Evolutionary conservation across 2,329 filamentous ascomycete genomes (phyloP).

Genomic region (Talaromyces rugulosus): DNA sequence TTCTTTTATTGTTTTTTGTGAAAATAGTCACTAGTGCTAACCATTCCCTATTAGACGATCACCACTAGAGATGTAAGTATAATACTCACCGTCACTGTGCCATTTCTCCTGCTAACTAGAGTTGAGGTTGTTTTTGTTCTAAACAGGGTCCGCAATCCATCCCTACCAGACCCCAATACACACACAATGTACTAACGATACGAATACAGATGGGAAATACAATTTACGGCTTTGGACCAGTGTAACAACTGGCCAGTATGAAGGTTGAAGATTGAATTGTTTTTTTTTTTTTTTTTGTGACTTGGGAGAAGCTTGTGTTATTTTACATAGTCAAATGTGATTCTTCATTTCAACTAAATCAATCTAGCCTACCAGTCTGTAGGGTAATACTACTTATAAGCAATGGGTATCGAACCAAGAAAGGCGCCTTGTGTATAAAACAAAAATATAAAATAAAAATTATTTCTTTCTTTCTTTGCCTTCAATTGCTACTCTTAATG

Average conservation of each 20-base stretch:
- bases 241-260: neutral
- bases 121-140: constrained; percentile 12
- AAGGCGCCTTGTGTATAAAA: neutral
- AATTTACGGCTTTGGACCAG: constrained; percentile 2
- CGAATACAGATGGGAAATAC: constrained; percentile 5
- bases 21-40: neutral
- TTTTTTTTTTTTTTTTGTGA: neutral
- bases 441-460: neutral
- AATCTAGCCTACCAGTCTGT: neutral
- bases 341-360: neutral
- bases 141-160: constrained; percentile 3
- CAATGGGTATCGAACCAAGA: neutral
- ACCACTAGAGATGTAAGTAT: constrained; percentile 18
- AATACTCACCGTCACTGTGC: neutral
- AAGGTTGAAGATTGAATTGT: neutral
- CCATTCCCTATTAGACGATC: constrained; percentile 12
- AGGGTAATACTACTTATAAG: neutral
- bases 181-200: neutral
- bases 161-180: neutral
- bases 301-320: neutral
- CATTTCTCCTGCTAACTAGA: neutral
- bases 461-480: constrained; percentile 10
- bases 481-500: constrained; percentile 23
- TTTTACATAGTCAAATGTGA: neutral
- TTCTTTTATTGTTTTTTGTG: neutral